A percentile compares a stretch with the other conserved stretches of the same genome.
These are phyloP conservation scores for Globisporangium middletonii DNA, from an alignment of 352 stramenopile species.

Conservation along the genomic window DNA sequence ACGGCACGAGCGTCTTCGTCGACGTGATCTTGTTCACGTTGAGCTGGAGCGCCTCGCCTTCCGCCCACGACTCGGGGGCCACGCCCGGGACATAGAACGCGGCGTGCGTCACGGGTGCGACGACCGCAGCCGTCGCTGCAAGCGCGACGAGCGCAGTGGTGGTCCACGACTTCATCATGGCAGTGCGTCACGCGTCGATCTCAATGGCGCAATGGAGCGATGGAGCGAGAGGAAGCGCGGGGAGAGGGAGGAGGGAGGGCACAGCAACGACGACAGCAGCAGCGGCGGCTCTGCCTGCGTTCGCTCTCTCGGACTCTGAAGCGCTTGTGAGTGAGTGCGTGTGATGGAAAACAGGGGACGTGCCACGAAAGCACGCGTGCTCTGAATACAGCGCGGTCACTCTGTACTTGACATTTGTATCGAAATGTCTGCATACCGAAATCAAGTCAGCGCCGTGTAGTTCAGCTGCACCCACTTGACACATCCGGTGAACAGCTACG, in stretches of 20 bases:
- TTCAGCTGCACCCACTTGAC: too few species aligned
- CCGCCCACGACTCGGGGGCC: constrained; percentile 75
- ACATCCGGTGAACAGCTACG: too few species aligned
- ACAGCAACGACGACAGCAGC: background rate
- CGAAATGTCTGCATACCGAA: too few species aligned
- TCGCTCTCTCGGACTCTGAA: too few species aligned
- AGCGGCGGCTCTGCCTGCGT: background rate
- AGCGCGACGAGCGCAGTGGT: constrained; percentile 1
- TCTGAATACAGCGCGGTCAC: background rate
- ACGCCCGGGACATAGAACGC: constrained; percentile 86
- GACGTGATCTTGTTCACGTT: constrained; percentile 98
- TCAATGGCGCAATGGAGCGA: background rate
- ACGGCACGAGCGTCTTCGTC: constrained; percentile 97
- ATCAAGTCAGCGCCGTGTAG: too few species aligned
- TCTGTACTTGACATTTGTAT: constrained; percentile 1
- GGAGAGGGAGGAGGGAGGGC: background rate
- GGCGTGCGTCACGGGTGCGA: constrained; percentile 21
- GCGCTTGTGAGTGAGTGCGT: too few species aligned
- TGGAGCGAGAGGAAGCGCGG: background rate
- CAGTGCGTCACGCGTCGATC: too few species aligned
- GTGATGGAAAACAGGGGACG: background rate
- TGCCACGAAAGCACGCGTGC: background rate
- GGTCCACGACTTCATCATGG: constrained; percentile 14
- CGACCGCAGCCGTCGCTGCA: constrained; percentile 18
- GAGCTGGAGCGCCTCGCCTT: constrained; percentile 83